Conservation (phyloP, 164 flowering plant species). For the Aristolochia californica region DNA sequence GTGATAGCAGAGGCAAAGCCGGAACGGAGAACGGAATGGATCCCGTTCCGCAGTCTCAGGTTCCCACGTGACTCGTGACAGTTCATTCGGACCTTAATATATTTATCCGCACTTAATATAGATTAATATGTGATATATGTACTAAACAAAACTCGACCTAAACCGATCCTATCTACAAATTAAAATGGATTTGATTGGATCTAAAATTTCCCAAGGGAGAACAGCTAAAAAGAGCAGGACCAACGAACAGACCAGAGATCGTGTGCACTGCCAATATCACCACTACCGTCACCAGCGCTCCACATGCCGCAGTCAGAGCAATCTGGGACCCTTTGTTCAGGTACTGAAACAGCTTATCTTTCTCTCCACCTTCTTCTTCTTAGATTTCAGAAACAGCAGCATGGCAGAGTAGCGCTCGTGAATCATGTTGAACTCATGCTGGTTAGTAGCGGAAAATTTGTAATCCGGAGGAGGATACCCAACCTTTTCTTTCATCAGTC, state of each 20-base stretch:
- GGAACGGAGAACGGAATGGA: neutral
- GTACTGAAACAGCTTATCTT: conserved; percentile 32
- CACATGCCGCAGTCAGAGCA: conserved; percentile 27
- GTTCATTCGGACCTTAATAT: no score
- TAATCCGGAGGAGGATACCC: no score
- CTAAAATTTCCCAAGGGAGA: no score
- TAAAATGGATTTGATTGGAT: no score
- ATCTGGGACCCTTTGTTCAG: conserved; percentile 28
- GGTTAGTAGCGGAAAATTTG: no score
- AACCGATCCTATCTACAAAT: no score
- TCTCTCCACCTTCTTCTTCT: conserved; percentile 26
- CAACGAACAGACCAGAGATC: conserved; percentile 29
- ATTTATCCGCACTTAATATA: no score
- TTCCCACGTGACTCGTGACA: neutral
- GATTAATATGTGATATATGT: no score
- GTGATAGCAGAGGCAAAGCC: neutral
- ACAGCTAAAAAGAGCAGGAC: conserved; percentile 32
- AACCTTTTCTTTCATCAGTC: conserved; percentile 5
- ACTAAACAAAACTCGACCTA: no score
- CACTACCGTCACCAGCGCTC: conserved; percentile 19
- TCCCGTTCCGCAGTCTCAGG: neutral
- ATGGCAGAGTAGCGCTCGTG: conserved; percentile 35
- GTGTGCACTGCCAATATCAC: conserved; percentile 39
- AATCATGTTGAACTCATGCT: conserved; percentile 29
- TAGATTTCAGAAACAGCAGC: conserved; percentile 27